Evolutionary conservation across 164 flowering plant genomes (phyloP).

Genomic region (Tinospora cordifolia): DNA sequence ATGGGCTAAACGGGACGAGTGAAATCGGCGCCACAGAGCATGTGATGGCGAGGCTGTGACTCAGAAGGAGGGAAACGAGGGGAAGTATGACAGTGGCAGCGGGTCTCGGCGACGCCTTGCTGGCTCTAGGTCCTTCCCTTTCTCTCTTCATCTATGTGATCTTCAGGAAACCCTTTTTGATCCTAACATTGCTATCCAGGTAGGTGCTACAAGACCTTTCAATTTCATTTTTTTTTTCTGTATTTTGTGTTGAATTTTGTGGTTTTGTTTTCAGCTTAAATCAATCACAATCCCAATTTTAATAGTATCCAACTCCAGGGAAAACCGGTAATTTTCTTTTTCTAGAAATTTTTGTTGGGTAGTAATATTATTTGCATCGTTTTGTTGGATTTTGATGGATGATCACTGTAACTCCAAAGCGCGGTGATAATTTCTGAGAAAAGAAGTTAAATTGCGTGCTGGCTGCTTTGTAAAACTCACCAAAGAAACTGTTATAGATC

Average conservation of each 20-base stretch:
- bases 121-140: slow-evolving; percentile 88
- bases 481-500: not conserved
- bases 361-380: not conserved
- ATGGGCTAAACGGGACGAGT: too few relatives aligned
- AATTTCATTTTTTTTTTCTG: not conserved
- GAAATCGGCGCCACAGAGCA: too few relatives aligned
- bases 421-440: not conserved
- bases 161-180: slow-evolving; percentile 75
- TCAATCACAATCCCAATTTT: not conserved
- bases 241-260: not conserved
- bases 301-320: too few relatives aligned
- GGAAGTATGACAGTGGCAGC: slow-evolving; percentile 75
- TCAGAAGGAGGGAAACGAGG: not conserved
- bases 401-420: not conserved
- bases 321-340: not conserved
- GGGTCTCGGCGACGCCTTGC: slow-evolving; percentile 79
- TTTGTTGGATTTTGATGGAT: not conserved
- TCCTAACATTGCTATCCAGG: slow-evolving; percentile 90
- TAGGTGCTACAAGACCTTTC: slow-evolving; percentile 18
- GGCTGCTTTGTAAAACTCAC: not conserved
- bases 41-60: not conserved
- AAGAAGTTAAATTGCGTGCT: not conserved
- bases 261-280: not conserved
- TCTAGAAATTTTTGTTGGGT: not conserved
- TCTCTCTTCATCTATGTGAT: slow-evolving; percentile 75